Percentiles rank a stretch among this genome's conserved stretches.
Conservation (phyloP, 1,284 basidiomycete species). For the Microbotryum scabiosae region DNA sequence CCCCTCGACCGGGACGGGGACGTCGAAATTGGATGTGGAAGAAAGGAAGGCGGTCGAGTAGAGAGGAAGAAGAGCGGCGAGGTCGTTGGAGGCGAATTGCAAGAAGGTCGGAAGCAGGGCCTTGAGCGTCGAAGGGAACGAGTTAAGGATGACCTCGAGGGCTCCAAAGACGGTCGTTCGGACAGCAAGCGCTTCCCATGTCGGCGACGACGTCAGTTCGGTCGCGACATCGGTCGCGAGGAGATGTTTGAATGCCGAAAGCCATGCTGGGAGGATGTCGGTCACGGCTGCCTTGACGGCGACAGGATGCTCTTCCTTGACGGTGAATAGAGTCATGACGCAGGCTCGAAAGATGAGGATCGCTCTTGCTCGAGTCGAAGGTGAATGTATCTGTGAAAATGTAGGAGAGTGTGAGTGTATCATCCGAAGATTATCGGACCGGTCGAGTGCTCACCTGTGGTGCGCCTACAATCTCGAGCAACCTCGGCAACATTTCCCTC, state of each 20-base stretch:
- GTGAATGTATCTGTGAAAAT: conserved; percentile 54
- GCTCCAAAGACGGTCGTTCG: conserved; percentile 24
- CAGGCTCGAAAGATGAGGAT: conserved; percentile 86
- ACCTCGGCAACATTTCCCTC: conserved; percentile 69
- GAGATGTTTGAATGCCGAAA: conserved; percentile 71
- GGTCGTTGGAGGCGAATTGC: conserved; percentile 54
- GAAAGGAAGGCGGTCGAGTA: conserved; percentile 62
- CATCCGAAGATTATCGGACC: neutral
- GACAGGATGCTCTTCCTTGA: conserved; percentile 81
- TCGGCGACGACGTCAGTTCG: conserved; percentile 8
- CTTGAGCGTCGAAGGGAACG: conserved; percentile 49
- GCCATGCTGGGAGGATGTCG: conserved; percentile 77
- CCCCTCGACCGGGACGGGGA: conserved; percentile 54
- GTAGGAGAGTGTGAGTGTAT: too few relatives aligned
- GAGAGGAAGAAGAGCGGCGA: conserved; percentile 56
- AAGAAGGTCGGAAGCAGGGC: conserved; percentile 70
- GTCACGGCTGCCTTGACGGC: conserved; percentile 73
- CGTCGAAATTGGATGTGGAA: conserved; percentile 41
- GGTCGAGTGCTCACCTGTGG: conserved; percentile 49
- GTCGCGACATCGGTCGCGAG: conserved; percentile 43
- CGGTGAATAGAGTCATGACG: conserved; percentile 80
- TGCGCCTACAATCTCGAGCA: conserved; percentile 71
- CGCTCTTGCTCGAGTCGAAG: conserved; percentile 70
- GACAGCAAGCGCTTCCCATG: conserved; percentile 70
- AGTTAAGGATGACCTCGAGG: conserved; percentile 20